Conservation (phyloP, 768 basidiomycete species). For the Gelatoporia subvermispora region DNA sequence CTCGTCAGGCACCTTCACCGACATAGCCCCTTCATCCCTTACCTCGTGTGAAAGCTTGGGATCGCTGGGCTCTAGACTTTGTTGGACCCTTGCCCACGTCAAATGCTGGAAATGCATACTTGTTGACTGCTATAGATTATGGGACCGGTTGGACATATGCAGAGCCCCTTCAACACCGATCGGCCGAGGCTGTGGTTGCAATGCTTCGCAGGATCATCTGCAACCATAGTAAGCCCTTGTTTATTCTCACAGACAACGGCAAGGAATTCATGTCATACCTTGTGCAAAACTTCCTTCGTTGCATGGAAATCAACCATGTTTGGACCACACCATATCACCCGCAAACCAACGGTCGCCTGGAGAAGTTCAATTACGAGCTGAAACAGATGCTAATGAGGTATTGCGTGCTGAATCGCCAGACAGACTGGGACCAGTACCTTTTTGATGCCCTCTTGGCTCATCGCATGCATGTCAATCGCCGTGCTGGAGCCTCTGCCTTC, state of each 20-base stretch:
- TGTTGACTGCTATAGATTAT: constrained; percentile 16
- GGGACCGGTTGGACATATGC: constrained; percentile 3
- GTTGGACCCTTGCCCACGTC: constrained; percentile 15
- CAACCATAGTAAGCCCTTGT: constrained; percentile 11
- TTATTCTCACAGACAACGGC: constrained; percentile 18
- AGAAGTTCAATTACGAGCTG: constrained; percentile 1
- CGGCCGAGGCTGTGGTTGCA: not conserved
- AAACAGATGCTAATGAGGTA: constrained; percentile 12
- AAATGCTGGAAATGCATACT: constrained; percentile 13
- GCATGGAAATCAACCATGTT: constrained; percentile 13
- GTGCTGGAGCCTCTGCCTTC: constrained; percentile 9
- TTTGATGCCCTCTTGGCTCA: constrained; percentile 15
- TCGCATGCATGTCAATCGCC: constrained; percentile 9
- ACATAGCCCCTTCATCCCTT: constrained; percentile 17
- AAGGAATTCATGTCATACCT: constrained; percentile 18
- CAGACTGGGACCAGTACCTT: constrained; percentile 16
- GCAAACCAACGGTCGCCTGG: constrained; percentile 2
- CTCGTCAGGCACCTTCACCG: constrained; percentile 5
- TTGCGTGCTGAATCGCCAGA: constrained; percentile 2
- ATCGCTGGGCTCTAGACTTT: constrained; percentile 18
- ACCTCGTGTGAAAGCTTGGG: constrained; percentile 13
- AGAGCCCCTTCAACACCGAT: constrained; percentile 8
- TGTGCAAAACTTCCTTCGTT: constrained; percentile 2
- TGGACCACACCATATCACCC: constrained; percentile 13
- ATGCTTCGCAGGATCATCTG: constrained; percentile 8